Base-by-base conservation (phyloP, 805 yeast genomes). In the Candida fluviatilis region DNA sequence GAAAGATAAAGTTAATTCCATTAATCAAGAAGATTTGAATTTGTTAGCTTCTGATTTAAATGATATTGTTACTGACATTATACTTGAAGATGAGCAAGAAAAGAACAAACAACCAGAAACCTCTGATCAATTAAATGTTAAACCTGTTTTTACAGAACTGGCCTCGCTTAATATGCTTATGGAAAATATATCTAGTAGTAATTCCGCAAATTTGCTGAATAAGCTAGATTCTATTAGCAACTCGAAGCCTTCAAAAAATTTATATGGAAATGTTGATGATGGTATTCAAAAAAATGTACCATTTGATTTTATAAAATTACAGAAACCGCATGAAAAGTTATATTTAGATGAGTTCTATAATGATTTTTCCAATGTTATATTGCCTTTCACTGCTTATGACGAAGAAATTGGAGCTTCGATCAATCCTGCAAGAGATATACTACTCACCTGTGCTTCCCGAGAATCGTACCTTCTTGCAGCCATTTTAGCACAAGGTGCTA, bases 401-500 rank as follows among this genome's bases (percentile, higher is more conserved):
- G 42, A 45, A 10, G 39, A 43, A 2, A 41, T 42, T 8, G 49
- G 53, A 18, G 26, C 51, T 2, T 54, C 58, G 31, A 54, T 51
- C 45, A 64, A 67, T 39, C 87, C 90, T 0, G 71, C 79, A 1
- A 57, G 87, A 39, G 88, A 82, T 48, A 73, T 82, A 5, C 54
- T 83, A 5, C 53, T 83, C 16, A 66, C 72, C 18, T 76, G 77
- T 54, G 85, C 87, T 0, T 64, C 71, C 25, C 68, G 69, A n/a
- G 83, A 79, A 47, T 67, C 82, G 1, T 82, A 78, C 49, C 54
- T 83, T n/a, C 59, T 83, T 36, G 81, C 84, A 12, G 85, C 87
- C 0, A 71, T 82, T 3, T 53, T 83, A 29, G 84, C 90, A 0
- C 82, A 81, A 40, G 90, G 89, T n/a, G 88, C 89, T 0, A 64